A percentile compares a stretch with the other conserved stretches of the same genome.
Conservation (phyloP, 1,139 yeast species). For the Kurtzmaniella quercitrusa region DNA sequence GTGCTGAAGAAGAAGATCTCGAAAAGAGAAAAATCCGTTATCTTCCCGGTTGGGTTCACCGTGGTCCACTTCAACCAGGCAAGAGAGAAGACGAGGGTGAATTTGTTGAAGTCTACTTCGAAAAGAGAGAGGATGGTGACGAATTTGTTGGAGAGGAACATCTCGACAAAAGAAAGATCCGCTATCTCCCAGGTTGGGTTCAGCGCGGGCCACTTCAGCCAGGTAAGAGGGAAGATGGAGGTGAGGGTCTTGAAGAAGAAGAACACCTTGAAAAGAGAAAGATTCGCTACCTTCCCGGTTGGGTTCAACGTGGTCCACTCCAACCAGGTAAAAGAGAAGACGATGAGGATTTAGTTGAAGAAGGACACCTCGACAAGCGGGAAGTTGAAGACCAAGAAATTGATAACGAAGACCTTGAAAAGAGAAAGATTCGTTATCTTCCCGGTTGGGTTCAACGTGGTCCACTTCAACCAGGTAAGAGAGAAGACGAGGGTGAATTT, state of each 20-base stretch:
- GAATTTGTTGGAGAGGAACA: not conserved
- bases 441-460: conserved; percentile 1
- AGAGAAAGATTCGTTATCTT: conserved; percentile 1
- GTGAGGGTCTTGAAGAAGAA: not conserved
- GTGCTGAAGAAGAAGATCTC: not conserved
- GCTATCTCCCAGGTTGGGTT: conserved; percentile 3
- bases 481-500: not conserved
- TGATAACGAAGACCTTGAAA: not conserved
- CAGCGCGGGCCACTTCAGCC: conserved; percentile 1
- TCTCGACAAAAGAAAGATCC: conserved; percentile 1
- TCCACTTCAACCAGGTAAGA: conserved; percentile 3
- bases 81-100: not conserved
- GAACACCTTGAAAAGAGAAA: conserved; percentile 2
- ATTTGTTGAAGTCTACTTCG: not conserved
- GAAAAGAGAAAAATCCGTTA: not conserved
- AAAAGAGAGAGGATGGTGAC: not conserved
- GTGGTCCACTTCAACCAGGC: conserved; percentile 2
- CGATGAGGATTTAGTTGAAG: not conserved
- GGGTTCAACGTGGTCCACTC: not conserved
- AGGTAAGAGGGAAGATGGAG: not conserved
- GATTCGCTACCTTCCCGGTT: not conserved
- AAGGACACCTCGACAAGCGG: not conserved
- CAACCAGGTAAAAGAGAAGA: conserved; percentile 2
- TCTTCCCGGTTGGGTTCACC: conserved; percentile 2
- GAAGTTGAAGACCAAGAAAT: not conserved